Base-by-base conservation (phyloP, 495 filamentous ascomycete genomes). In the Aspergillus coremiiformis region DNA sequence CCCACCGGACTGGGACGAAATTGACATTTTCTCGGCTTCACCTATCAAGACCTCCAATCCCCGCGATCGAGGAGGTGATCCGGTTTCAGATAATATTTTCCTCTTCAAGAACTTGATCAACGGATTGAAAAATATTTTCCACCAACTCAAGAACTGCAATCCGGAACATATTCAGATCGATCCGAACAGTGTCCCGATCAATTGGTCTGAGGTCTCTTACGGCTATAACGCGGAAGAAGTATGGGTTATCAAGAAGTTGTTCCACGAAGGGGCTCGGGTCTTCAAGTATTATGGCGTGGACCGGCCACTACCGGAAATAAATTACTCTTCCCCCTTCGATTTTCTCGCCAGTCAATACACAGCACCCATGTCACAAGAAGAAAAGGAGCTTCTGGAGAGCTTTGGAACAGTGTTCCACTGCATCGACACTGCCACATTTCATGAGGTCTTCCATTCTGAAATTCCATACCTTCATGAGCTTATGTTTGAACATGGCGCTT, bases 321-420 rank as follows among this genome's bases (percentile, higher is more conserved):
- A 84, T 37, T 85, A 85, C 55, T 79, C 84, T 11, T 89, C 88
- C 17, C 84, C 87, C 0, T 86, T 89, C 35, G 90, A 95, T 64
- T 91, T 90, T 56, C 86, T 94, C 72, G 87, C 88, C 0, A 95
- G 90, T 51, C 89, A 91, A 57, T 94, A 95, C 64, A 91, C 91
- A 72, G 84, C 90, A 14, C 88, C 89, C 0, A 92, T 87, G 65
- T 84, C 84, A 48, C 94, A 95, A 53, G 94, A 97, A 62, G 94
- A 99, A 64, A 99, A 97, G 63, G 94, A 99, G 49, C 79, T 99
- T 30, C 78, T 99, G 8, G 94, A 99, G 69, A 95, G 89, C 9
- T 99, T 99, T 58, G 94, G 92, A 8, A 97, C 93, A 0, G 89
- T 97, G 12, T 99, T 99, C 62, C 93, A 99, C 62, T 93, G 90